Evolutionary conservation across 179 eudicot species (phyloP).

Genomic region (Gypsophila paniculata): DNA sequence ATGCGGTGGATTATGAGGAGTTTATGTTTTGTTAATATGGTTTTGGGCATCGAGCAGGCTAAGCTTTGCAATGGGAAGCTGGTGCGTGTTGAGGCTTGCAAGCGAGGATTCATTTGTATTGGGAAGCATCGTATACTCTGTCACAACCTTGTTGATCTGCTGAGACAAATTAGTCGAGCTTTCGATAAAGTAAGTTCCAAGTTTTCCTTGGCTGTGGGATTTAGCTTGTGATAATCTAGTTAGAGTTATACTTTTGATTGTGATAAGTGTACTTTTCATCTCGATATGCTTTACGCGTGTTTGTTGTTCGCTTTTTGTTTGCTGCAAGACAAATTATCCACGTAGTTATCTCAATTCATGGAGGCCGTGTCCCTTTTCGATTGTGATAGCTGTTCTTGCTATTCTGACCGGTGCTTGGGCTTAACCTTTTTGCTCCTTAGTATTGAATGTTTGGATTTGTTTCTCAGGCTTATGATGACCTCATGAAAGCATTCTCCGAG

Average conservation of each 20-base stretch:
- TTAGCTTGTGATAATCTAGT: constrained; percentile 7
- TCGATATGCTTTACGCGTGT: background rate
- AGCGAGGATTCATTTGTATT: constrained; percentile 64
- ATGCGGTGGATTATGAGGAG: background rate
- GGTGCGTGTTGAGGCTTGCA: constrained; percentile 71
- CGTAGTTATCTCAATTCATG: background rate
- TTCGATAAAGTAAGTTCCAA: constrained; percentile 74
- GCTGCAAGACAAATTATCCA: background rate
- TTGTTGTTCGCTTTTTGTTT: background rate
- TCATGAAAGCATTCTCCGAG: constrained; percentile 88
- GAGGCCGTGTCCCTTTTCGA: background rate
- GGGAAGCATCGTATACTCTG: constrained; percentile 85
- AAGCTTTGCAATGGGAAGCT: constrained; percentile 94
- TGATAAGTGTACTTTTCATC: background rate
- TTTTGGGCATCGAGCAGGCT: constrained; percentile 46
- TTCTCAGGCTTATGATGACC: constrained; percentile 80
- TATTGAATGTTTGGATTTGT: background rate
- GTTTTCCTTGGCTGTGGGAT: constrained; percentile 8
- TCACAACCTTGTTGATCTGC: constrained; percentile 91
- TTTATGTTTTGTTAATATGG: constrained; percentile 16
- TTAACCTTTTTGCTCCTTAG: constrained; percentile 1
- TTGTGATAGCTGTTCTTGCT: too few relatives aligned
- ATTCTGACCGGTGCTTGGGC: background rate
- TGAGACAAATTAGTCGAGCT: constrained; percentile 86
- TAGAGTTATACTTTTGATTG: background rate